These are phyloP conservation scores for Casuarina cunninghamiana DNA, from an alignment of 306 rosid species.

Conservation along the genomic window DNA sequence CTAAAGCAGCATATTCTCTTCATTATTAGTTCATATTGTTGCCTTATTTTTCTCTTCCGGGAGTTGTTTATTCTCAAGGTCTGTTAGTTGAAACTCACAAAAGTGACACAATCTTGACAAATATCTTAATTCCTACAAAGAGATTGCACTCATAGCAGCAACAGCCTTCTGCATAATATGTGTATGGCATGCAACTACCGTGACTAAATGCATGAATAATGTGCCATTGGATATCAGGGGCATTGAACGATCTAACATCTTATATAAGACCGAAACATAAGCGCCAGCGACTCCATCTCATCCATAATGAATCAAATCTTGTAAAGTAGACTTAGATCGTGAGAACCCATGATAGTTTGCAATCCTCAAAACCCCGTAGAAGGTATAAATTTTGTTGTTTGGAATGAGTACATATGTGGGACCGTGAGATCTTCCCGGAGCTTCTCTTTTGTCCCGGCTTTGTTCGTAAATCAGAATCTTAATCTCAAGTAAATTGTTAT, in stretches of 20 bases:
- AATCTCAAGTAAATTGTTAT: conserved; percentile 54
- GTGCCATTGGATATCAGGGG: background rate
- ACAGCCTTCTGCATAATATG: background rate
- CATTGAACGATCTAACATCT: background rate
- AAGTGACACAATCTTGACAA: conserved; percentile 54
- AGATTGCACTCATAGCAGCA: conserved; percentile 7
- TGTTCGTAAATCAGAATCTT: conserved; percentile 69
- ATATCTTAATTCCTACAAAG: conserved; percentile 39
- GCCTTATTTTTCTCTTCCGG: conserved; percentile 10
- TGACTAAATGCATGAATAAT: background rate
- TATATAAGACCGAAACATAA: background rate
- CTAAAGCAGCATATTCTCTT: conserved; percentile 39
- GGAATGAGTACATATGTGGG: conserved; percentile 42
- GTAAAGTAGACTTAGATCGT: background rate
- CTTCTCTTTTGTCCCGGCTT: conserved; percentile 43
- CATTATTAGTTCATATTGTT: conserved; percentile 19
- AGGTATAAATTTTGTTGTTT: conserved; percentile 37
- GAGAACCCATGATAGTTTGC: background rate
- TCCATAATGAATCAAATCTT: background rate
- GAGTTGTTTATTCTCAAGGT: conserved; percentile 11
- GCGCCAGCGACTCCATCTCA: background rate
- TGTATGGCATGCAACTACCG: background rate
- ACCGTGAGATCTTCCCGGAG: conserved; percentile 45
- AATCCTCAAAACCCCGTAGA: conserved; percentile 12
- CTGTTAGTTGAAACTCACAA: conserved; percentile 40